Evolutionary conservation across 2,329 filamentous ascomycete species (phyloP), one percentile per base, ranked within the genome.

Genomic region (Trichophyton schoenleinii): DNA sequence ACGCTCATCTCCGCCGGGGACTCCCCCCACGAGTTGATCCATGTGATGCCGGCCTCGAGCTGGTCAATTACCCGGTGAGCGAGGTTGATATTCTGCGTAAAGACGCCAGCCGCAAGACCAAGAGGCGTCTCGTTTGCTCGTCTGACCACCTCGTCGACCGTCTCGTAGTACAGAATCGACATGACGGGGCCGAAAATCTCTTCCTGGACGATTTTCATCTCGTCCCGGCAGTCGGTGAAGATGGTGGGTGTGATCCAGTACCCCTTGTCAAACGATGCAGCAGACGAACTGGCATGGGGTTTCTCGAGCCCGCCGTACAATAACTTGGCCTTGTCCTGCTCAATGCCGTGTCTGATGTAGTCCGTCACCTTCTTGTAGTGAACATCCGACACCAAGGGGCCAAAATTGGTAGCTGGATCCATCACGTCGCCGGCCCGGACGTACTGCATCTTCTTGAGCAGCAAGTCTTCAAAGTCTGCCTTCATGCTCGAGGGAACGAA

Each of bases 1-100:
- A 95, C 90, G 1, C 87, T 87, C 91, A 95, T 95, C 78, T 95
- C 90, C 0, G 91, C 89, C 0, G 90, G 90, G 57, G 83, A 87
- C 77, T 95, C 90, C n/a, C 91, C 90, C 91, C 91, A 95, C 0
- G 88, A 91, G 72, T 95, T 95, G 59, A 95, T 81, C 90, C 90
- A 95, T 0, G 89, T 95, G 69, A 95, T 95, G 38, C 90, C 90
- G 0, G 89, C 89, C 70, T 95, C 81, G 3, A 95, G 77, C 68
- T 83, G 80, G 25, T 82, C 80, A 48, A 92, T 79, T 0, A 92
- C 82, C 49, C 82, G 78, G 69, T 95, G 89, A 61, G 88, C 90
- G 57, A 81, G 70, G 67, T 88, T 87, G 59, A 95, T 73, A 66
- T 95, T 83, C 62, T 82, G 83, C 0, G 88, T 89, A 67, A 95